These are phyloP conservation scores for Pinus tabuliformis DNA, from an alignment of 75 land plant genomes.

Conservation along the genomic window DNA sequence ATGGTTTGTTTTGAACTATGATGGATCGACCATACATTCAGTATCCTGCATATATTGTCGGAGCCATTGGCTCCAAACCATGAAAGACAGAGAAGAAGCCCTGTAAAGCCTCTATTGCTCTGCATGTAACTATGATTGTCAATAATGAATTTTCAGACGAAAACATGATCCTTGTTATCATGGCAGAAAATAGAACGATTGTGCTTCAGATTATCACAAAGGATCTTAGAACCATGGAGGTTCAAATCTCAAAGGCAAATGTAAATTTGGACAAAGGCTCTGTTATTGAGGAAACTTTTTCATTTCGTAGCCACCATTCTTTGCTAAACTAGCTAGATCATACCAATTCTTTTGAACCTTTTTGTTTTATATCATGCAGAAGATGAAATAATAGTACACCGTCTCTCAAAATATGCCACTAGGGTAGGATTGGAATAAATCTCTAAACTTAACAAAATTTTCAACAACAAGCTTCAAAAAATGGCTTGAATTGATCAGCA, in stretches of 20 bases:
- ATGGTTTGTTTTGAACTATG: background rate
- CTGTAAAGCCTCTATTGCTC: background rate
- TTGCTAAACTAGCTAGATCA: no score
- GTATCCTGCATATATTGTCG: slow-evolving; percentile 1
- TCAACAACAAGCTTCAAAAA: no score
- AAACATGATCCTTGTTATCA: slow-evolving; percentile 30
- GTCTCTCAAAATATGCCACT: no score
- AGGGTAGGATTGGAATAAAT: no score
- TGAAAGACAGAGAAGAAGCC: background rate
- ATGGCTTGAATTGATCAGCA: no score
- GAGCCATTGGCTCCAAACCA: background rate
- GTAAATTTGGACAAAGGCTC: slow-evolving; percentile 45
- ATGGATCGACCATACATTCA: background rate
- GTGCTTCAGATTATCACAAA: slow-evolving; percentile 48
- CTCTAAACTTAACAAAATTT: no score
- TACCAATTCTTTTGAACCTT: no score
- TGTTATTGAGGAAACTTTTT: slow-evolving; percentile 29
- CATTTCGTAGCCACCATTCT: no score
- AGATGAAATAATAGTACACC: no score
- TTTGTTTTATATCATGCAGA: no score
- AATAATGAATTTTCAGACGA: slow-evolving; percentile 28
- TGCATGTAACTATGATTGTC: slow-evolving; percentile 8
- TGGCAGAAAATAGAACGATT: slow-evolving; percentile 46
- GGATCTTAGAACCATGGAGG: slow-evolving; percentile 49
- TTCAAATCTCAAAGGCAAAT: slow-evolving; percentile 41